A percentile compares a stretch with the other conserved stretches of the same genome.
Conservation (phyloP, 2,329 filamentous ascomycete genomes). For the Aspergillus bombycis region DNA sequence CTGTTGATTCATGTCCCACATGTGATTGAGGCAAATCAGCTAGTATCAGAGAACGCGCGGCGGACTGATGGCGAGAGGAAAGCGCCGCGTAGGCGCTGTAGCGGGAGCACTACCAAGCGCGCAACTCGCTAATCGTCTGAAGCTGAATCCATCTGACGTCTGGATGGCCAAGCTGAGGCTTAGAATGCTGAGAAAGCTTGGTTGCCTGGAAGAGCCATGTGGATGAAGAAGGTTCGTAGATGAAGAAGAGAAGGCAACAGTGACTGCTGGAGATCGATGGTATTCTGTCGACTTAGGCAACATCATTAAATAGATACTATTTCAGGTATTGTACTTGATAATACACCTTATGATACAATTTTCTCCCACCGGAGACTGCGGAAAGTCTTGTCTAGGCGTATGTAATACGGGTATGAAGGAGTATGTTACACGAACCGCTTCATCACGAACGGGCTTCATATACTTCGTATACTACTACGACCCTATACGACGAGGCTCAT, state of each 20-base stretch:
- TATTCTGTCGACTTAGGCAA: neutral
- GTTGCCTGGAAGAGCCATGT: neutral
- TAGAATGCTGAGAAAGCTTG: neutral
- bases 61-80: neutral
- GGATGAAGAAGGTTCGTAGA: neutral
- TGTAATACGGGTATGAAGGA: neutral
- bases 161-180: neutral
- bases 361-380: neutral
- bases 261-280: neutral
- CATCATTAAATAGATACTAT: neutral
- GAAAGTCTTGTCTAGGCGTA: neutral
- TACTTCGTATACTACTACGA: neutral
- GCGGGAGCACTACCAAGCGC: neutral
- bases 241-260: constrained; percentile 2
- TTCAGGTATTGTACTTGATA: neutral
- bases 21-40: neutral
- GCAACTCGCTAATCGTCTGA: neutral
- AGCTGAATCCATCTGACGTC: neutral
- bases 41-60: neutral
- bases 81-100: neutral
- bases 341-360: neutral
- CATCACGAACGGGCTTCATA: neutral
- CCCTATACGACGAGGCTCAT: neutral
- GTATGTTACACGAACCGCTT: neutral
- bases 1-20: neutral